Percentiles rank a stretch among this genome's conserved stretches.
phyloP scores from a whole-genome alignment of 2,329 filamentous ascomycete species.

The Phaeophleospora eucalypticola region DNA sequence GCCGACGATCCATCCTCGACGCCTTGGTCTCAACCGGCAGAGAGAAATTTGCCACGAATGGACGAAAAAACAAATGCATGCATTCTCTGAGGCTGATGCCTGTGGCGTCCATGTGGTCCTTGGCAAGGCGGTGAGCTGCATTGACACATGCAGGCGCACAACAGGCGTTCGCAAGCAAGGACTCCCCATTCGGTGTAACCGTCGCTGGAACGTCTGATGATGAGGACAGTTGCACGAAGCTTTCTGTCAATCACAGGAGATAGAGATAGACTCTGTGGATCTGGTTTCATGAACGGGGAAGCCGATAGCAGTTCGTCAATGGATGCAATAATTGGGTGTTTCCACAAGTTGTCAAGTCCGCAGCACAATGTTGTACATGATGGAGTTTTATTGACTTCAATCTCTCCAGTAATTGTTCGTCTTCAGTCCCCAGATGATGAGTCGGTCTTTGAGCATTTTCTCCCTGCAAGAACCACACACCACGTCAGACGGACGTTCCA shows the following conservation, averaged over 20 bases:
- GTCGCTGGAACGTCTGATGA: too few species aligned
- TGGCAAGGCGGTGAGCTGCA: not conserved
- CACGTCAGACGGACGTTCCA: not conserved
- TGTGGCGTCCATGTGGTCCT: not conserved
- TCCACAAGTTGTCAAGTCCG: too few species aligned
- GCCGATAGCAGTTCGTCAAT: too few species aligned
- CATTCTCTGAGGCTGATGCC: not conserved
- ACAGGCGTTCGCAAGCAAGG: not conserved
- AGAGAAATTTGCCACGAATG: too few species aligned
- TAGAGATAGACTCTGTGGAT: too few species aligned
- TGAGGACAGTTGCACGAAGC: too few species aligned
- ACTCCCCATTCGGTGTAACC: not conserved
- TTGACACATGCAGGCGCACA: not conserved
- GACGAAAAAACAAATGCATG: not conserved
- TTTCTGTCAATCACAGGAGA: too few species aligned
- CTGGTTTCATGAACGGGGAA: too few species aligned
- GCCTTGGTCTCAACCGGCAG: too few species aligned
- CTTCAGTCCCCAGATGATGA: not conserved
- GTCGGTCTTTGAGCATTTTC: constrained; percentile 1
- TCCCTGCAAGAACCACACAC: not conserved
- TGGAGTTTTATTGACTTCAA: not conserved
- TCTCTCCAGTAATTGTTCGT: not conserved
- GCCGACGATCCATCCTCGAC: too few species aligned
- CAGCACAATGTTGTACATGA: too few species aligned
- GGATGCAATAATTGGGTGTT: too few species aligned